phyloP scores from a whole-genome alignment of 2,329 filamentous ascomycete species.

The Ascocoryne sarcoides region DNA sequence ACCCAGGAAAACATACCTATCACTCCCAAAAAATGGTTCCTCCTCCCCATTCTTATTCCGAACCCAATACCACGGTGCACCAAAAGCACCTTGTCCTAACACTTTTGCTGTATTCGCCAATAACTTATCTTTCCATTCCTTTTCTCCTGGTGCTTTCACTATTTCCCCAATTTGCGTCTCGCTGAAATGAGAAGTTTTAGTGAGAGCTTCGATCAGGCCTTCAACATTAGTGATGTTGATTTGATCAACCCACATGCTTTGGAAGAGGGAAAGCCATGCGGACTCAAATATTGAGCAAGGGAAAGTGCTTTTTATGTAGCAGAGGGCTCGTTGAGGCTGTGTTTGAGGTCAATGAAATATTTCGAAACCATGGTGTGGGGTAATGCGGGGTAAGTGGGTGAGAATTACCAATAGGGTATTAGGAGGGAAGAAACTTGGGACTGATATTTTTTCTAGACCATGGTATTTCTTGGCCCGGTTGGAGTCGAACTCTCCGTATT shows the following conservation, averaged over 20 bases:
- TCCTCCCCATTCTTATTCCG: conserved; percentile 46
- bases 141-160: conserved; percentile 40
- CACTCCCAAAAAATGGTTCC: conserved; percentile 71
- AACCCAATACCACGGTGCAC: conserved; percentile 68
- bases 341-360: conserved; percentile 20
- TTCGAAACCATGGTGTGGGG: neutral
- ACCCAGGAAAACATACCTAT: conserved; percentile 40
- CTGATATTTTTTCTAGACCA: conserved; percentile 32
- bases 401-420: conserved; percentile 39
- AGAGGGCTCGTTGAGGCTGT: conserved; percentile 55
- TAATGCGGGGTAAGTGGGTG: conserved; percentile 27
- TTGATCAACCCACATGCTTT: conserved; percentile 52
- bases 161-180: conserved; percentile 45
- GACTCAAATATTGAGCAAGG: conserved; percentile 41
- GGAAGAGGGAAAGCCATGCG: conserved; percentile 46
- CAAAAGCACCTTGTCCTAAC: conserved; percentile 61
- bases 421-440: conserved; percentile 45
- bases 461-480: conserved; percentile 43
- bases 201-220: conserved; percentile 38
- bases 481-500: conserved; percentile 43
- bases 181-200: conserved; percentile 34
- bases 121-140: conserved; percentile 44
- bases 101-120: conserved; percentile 51
- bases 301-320: conserved; percentile 54
- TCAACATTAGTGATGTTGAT: conserved; percentile 52